Base-by-base conservation (phyloP, 2,329 filamentous ascomycete species). In the Cercospora beticola region DNA sequence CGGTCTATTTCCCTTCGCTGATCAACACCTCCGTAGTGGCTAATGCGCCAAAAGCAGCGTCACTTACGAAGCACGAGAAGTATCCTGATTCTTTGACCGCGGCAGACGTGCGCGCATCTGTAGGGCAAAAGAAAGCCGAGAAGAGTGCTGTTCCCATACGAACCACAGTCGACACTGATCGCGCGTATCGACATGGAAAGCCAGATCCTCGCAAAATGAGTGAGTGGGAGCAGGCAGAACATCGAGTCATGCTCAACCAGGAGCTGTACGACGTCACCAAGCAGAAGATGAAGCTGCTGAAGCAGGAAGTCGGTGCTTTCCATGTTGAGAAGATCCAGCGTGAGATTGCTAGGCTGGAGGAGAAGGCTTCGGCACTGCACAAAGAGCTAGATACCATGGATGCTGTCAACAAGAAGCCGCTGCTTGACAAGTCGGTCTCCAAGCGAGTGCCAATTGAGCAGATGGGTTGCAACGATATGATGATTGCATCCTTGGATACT, bases 1-100 rank as follows among this genome's bases (percentile, higher is more conserved):
- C 71, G 5, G 62, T 72, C 23, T 73, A 74, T 66, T 73, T 74
- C 21, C 71, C 71, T 21, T 72, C 70, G 75, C 76, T 58, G 73
- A 75, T 58, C 74, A 73, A 73, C 56, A 70, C 69, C 21, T 70
- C 72, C 3, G 62, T 72, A 5, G 65, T 68, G n/a, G 43, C 67
- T 31, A 62, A 64, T 18, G 40, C 62, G 7, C 54, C 69, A 14
- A 70, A 68, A 61, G 54, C 74, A 5, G 70, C 77, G 0, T 76
- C 76, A 10, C 73, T 82, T 5, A 71, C 73, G 5, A 77, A 76
- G 6, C 70, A 78, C 54, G 74, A 64, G 36, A 62, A 40, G 26
- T 80, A 83, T 64, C 72, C 83, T 18, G 81, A 84, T 59, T 74
- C 78, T 6, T 73, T 84, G 30, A 82, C 77, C 59, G 80, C 81